phyloP scores from a whole-genome alignment of 192 early-diverging fungal species.

The Ambispora gerdemannii region DNA sequence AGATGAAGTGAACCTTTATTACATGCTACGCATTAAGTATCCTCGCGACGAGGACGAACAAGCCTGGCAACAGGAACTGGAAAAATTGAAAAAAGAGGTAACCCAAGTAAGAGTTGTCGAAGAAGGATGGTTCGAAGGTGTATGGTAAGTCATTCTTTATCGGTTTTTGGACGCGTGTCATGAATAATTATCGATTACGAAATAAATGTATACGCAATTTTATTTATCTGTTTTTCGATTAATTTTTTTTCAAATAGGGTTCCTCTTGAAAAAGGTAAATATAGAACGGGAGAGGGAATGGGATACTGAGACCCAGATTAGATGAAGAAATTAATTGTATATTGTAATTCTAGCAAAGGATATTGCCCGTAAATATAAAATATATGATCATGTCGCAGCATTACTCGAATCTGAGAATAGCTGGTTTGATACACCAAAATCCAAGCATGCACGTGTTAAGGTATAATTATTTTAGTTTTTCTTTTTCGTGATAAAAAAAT shows the following conservation, averaged over 20 bases:
- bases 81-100: constrained; percentile 27
- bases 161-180: too few species aligned
- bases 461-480: not conserved
- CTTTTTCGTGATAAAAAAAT: not conserved
- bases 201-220: too few species aligned
- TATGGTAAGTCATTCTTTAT: constrained; percentile 31
- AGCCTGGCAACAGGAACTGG: constrained; percentile 20
- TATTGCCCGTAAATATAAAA: constrained; percentile 28
- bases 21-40: constrained; percentile 32
- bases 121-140: constrained; percentile 32
- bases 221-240: too few species aligned
- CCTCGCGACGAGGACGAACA: constrained; percentile 26
- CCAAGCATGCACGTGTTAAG: constrained; percentile 8
- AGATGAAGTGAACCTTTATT: constrained; percentile 31
- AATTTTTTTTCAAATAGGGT: constrained; percentile 3
- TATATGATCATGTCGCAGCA: constrained; percentile 28
- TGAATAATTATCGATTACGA: too few species aligned
- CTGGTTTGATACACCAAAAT: constrained; percentile 24
- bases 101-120: constrained; percentile 16
- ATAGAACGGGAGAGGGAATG: too few species aligned
- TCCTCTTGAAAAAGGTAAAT: constrained; percentile 24
- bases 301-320: too few species aligned
- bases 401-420: constrained; percentile 29
- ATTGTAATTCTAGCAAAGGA: constrained; percentile 24
- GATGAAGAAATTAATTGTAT: not conserved